Evolutionary conservation across 768 basidiomycete genomes (phyloP).

Genomic region (Pulveroboletus ravenelii): DNA sequence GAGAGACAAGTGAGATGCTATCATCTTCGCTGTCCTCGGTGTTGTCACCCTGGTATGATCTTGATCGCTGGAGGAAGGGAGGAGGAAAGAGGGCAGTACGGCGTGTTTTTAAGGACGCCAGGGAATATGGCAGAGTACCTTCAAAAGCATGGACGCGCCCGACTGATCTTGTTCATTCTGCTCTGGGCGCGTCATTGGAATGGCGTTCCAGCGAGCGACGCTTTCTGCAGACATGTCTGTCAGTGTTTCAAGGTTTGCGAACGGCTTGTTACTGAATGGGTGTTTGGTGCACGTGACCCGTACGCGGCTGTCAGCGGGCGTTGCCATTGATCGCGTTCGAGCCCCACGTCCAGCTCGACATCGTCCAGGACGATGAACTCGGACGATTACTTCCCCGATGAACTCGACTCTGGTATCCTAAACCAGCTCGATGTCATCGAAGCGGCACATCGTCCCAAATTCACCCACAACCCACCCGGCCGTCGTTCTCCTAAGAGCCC

Average conservation of each 20-base stretch:
- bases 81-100: constrained; percentile 53
- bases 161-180: constrained; percentile 18
- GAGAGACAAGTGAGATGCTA: constrained; percentile 67
- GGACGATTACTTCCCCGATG: constrained; percentile 70
- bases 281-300: constrained; percentile 12
- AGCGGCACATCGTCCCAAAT: constrained; percentile 42
- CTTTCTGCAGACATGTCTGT: constrained; percentile 55
- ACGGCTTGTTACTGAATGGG: neutral
- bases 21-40: constrained; percentile 56
- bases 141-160: constrained; percentile 34
- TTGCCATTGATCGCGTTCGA: neutral
- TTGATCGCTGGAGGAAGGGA: constrained; percentile 58
- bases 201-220: constrained; percentile 71
- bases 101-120: constrained; percentile 39
- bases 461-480: constrained; percentile 3
- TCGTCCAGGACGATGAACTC: constrained; percentile 54
- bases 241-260: neutral
- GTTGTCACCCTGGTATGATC: constrained; percentile 33
- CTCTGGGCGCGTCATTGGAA: constrained; percentile 43
- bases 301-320: neutral
- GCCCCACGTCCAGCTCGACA: constrained; percentile 1
- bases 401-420: constrained; percentile 55
- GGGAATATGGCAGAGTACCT: constrained; percentile 65
- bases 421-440: constrained; percentile 68
- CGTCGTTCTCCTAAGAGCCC: constrained; percentile 4